These are phyloP conservation scores for Microbotryum silenes-acaulis DNA, from an alignment of 1,284 basidiomycete species.

Conservation along the genomic window DNA sequence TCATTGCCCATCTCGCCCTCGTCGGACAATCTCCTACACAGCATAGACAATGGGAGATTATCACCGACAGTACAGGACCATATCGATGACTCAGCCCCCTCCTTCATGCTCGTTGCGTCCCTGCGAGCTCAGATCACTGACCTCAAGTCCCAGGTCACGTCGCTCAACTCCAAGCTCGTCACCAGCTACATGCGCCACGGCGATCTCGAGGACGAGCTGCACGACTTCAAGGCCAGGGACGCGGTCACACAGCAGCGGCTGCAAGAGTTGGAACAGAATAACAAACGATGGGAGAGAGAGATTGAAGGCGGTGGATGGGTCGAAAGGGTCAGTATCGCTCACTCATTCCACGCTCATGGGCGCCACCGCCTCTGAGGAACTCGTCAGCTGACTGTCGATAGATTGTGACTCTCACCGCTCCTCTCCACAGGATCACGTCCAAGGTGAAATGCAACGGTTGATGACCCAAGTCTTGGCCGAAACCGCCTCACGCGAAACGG, in stretches of 20 bases:
- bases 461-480: conserved; percentile 94
- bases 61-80: conserved; percentile 3
- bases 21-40: background rate
- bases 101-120: conserved; percentile 59
- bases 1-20: conserved; percentile 7
- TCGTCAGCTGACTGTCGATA: background rate
- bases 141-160: conserved; percentile 77
- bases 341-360: background rate
- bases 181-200: conserved; percentile 83
- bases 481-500: conserved; percentile 79
- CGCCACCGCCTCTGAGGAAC: background rate
- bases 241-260: conserved; percentile 50
- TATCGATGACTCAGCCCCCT: background rate
- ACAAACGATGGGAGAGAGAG: conserved; percentile 42
- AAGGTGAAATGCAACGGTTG: conserved; percentile 79
- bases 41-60: conserved; percentile 1
- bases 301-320: conserved; percentile 72
- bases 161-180: conserved; percentile 87
- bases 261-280: conserved; percentile 56
- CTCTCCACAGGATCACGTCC: conserved; percentile 65
- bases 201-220: conserved; percentile 84
- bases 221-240: conserved; percentile 53
- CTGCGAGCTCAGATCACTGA: conserved; percentile 74
- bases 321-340: conserved; percentile 46
- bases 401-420: background rate